Conservation (phyloP, 352 stramenopile species). For the Plasmopara halstedii region DNA sequence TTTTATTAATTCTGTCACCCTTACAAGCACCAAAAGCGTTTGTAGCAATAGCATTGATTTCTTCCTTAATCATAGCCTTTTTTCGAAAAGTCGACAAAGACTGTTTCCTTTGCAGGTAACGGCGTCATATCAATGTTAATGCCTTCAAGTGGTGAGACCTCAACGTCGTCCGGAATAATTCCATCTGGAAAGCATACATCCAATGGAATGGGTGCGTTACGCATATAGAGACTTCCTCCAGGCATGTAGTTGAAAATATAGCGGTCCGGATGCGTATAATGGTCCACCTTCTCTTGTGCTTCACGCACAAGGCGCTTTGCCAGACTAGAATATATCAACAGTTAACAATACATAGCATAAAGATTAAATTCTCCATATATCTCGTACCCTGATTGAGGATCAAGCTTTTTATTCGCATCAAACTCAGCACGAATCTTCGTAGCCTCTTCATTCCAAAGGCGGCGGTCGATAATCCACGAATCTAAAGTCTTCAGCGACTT, state of each 20-base stretch:
- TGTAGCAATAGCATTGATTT: conserved; percentile 5
- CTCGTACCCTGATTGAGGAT: conserved; percentile 49
- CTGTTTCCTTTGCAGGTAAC: conserved; percentile 57
- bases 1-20: neutral
- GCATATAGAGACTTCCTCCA: conserved; percentile 97
- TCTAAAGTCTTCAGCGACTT: conserved; percentile 90
- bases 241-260: conserved; percentile 98
- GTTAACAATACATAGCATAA: conserved; percentile 1
- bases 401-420: conserved; percentile 64
- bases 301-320: conserved; percentile 84
- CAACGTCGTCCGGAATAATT: conserved; percentile 74
- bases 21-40: neutral
- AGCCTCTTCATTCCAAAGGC: conserved; percentile 93
- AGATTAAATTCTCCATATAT: neutral
- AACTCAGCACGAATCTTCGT: conserved; percentile 92
- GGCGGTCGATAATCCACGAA: conserved; percentile 93
- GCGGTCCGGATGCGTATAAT: conserved; percentile 94
- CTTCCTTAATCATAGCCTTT: conserved; percentile 75
- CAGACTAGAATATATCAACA: conserved; percentile 27
- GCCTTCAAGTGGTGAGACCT: conserved; percentile 74
- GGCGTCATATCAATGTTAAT: conserved; percentile 87
- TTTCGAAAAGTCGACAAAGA: conserved; percentile 84
- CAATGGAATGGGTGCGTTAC: conserved; percentile 94
- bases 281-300: conserved; percentile 88
- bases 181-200: conserved; percentile 89